Evolutionary conservation across 345 rosid genomes (phyloP).

Genomic region (Lepidium sativum): DNA sequence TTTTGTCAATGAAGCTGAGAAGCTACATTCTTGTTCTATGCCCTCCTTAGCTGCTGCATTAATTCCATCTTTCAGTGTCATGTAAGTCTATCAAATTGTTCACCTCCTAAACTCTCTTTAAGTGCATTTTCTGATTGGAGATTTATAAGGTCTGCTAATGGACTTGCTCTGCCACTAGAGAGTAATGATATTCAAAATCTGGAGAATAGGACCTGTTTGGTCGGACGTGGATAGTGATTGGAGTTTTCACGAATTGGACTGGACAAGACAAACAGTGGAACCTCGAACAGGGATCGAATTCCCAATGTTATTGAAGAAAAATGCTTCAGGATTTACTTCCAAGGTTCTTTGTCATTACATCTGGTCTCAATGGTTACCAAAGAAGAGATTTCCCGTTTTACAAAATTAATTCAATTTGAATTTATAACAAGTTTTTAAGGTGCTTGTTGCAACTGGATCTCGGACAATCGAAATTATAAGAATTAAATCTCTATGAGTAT

Average conservation of each 20-base stretch:
- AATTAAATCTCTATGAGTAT: constrained; percentile 71
- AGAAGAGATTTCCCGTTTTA: neutral
- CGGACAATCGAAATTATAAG: constrained; percentile 73
- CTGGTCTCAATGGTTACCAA: neutral
- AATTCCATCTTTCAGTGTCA: constrained; percentile 46
- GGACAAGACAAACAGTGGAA: constrained; percentile 51
- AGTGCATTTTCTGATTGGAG: neutral
- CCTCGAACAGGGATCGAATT: constrained; percentile 83
- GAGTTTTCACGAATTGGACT: constrained; percentile 43
- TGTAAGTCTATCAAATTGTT: constrained; percentile 38
- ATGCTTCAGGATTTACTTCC: constrained; percentile 36
- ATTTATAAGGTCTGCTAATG: constrained; percentile 40
- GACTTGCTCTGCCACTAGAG: constrained; percentile 34
- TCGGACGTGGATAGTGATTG: constrained; percentile 33
- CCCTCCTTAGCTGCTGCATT: constrained; percentile 61
- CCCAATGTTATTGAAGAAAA: constrained; percentile 48
- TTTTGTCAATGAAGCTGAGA: constrained; percentile 51
- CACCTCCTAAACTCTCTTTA: neutral
- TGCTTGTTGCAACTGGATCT: constrained; percentile 95
- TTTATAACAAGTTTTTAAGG: constrained; percentile 33
- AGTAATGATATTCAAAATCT: constrained; percentile 30
- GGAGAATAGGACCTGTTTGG: constrained; percentile 46
- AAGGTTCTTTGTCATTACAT: constrained; percentile 39
- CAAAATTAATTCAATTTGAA: neutral
- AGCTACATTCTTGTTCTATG: constrained; percentile 43